Percentiles rank a stretch among this genome's conserved stretches.
These are phyloP conservation scores for Sinapis alba DNA, from an alignment of 441 rosid species.

Conservation along the genomic window DNA sequence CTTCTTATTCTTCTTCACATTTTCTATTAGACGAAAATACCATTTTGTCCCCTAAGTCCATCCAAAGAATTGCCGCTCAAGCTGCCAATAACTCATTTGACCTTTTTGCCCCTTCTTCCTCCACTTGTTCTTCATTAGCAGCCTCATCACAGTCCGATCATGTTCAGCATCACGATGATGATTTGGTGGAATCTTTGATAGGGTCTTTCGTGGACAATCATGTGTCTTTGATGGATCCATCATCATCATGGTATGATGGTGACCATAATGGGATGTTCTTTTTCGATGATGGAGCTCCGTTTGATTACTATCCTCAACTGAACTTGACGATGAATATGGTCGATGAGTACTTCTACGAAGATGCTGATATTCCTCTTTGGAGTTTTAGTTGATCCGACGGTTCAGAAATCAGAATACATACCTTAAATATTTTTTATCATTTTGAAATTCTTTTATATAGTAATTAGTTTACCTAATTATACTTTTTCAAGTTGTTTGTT, in stretches of 20 bases:
- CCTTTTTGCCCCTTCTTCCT: slow-evolving; percentile 17
- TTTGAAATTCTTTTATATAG: slow-evolving; percentile 13
- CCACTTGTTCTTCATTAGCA: no score
- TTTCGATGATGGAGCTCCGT: slow-evolving; percentile 38
- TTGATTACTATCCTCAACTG: slow-evolving; percentile 43
- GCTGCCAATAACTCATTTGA: slow-evolving; percentile 55
- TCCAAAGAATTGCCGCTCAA: slow-evolving; percentile 79
- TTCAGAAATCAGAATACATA: slow-evolving; percentile 7
- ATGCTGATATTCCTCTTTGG: slow-evolving; percentile 70
- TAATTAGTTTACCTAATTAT: slow-evolving; percentile 10
- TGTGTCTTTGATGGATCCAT: slow-evolving; percentile 40
- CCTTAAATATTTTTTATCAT: slow-evolving; percentile 1
- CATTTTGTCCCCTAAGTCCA: slow-evolving; percentile 75
- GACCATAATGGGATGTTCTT: slow-evolving; percentile 46
- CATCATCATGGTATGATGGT: slow-evolving; percentile 51
- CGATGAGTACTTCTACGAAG: slow-evolving; percentile 62
- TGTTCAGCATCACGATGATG: no score
- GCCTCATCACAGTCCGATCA: no score
- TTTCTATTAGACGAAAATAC: slow-evolving; percentile 31
- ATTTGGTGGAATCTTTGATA: slow-evolving; percentile 48
- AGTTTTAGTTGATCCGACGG: slow-evolving; percentile 57
- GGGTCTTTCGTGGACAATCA: slow-evolving; percentile 45
- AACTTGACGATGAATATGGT: slow-evolving; percentile 26
- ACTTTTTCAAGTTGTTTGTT: slow-evolving; percentile 23
- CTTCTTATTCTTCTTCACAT: slow-evolving; percentile 26